Conservation (phyloP, 371 early-diverging fungal genomes). For the Mucor sp. region DNA sequence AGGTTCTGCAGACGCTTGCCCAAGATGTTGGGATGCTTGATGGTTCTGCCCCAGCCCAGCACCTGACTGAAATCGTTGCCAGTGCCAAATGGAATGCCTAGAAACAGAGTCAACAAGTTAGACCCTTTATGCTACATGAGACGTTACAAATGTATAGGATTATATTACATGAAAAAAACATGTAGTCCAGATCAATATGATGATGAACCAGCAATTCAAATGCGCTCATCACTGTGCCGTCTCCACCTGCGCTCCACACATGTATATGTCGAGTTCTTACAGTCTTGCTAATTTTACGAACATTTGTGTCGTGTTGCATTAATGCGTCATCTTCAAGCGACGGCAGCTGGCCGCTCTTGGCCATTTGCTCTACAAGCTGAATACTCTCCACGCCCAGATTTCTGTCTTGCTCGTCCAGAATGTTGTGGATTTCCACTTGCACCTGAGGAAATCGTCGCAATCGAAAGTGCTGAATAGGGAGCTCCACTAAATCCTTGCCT, state of each 20-base stretch:
- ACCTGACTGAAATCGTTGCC: conserved; percentile 70
- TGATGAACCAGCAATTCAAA: conserved; percentile 53
- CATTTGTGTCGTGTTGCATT: background rate
- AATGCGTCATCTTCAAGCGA: conserved; percentile 1
- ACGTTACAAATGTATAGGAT: background rate
- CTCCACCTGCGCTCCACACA: conserved; percentile 70
- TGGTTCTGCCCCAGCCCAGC: conserved; percentile 67
- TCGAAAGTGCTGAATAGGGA: conserved; percentile 61
- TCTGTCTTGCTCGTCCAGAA: conserved; percentile 52
- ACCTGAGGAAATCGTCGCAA: conserved; percentile 56
- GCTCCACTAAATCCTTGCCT: conserved; percentile 51
- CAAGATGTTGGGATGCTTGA: conserved; percentile 45
- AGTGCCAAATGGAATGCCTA: conserved; percentile 67
- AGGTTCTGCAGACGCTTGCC: conserved; percentile 47
- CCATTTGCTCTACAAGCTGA: conserved; percentile 32
- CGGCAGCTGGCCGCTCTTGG: conserved; percentile 24
- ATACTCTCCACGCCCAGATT: conserved; percentile 42
- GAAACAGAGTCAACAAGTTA: background rate
- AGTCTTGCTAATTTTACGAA: conserved; percentile 4
- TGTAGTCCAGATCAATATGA: conserved; percentile 48
- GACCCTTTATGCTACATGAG: background rate
- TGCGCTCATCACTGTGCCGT: conserved; percentile 69
- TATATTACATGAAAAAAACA: conserved; percentile 61
- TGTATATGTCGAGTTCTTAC: conserved; percentile 49
- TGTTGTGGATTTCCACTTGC: conserved; percentile 65